Base-by-base conservation (phyloP, 2,329 filamentous ascomycete species). In the Paecilomyces dactylethromorphus region DNA sequence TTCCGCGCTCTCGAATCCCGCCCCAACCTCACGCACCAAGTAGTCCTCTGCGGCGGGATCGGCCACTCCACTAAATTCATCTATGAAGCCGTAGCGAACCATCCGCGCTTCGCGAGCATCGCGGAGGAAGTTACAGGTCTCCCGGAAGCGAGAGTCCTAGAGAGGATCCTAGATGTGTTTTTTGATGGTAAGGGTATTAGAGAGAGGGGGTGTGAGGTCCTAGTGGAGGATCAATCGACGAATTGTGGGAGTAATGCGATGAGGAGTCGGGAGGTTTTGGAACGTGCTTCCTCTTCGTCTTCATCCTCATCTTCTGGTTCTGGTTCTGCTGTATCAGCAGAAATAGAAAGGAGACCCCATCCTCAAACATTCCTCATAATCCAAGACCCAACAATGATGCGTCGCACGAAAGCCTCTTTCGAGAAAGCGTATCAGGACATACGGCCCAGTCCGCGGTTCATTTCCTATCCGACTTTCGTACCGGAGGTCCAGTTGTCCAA, bases 341-440 rank as follows among this genome's bases (percentile, higher is more conserved):
- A n/a, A 45, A 2, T 15, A 45, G 35, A 18, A 45, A 7, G 15
- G n/a, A 13, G 32, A 3, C 3, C 18, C 1, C 35, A 45, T n/a
- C 35, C 35, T 64, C 58, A 11, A 60, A 55, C 67, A 0, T 66
- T 71, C 31, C 59, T 79, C 10, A 63, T 80, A 12, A 69, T 77
- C 10, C 78, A 80, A 61, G 78, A 80, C 62, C 76, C 78, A 0
- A 80, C 78, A 0, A 80, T 80, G 78, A 71, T 71, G 52, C 61
- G 72, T 26, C 66, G 77, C 10, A 79, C 78, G 0, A 65, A 69
- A 1, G 74, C 74, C 2, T 75, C 76, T 2, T 80, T 80, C 55
- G 61, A 74, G 54, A 75, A 74, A 59, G 67, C 65, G 0, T 80
- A 75, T 58, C 63, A 67, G 5, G 63, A 69, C 26, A 11, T 62